Conservation (phyloP, 2,329 filamentous ascomycete species). For the Beauveria brongniartii region DNA sequence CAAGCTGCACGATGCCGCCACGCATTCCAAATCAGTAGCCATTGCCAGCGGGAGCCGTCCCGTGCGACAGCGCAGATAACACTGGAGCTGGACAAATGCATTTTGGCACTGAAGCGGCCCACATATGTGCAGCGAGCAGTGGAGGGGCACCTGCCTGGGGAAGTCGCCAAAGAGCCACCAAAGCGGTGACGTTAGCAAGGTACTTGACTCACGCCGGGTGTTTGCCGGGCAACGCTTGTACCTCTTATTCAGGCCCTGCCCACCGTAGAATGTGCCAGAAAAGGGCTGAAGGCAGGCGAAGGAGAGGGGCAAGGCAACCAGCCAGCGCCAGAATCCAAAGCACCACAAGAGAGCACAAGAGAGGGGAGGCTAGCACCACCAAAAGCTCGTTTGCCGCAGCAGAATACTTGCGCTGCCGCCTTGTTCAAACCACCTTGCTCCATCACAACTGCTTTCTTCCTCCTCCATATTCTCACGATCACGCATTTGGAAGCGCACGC, state of each 20-base stretch:
- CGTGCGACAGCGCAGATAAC: neutral
- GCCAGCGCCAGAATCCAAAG: neutral
- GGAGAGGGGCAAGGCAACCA: constrained; percentile 1
- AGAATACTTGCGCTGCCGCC: neutral
- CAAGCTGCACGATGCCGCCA: neutral
- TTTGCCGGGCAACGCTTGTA: neutral
- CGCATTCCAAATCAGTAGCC: neutral
- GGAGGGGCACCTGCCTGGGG: neutral
- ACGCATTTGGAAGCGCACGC: neutral
- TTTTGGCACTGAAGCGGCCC: neutral
- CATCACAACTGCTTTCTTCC: constrained; percentile 5
- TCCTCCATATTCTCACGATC: neutral
- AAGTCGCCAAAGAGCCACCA: neutral
- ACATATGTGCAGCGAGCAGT: neutral
- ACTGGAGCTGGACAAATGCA: neutral
- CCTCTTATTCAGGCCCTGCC: neutral
- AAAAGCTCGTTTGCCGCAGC: neutral
- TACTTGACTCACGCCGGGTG: neutral
- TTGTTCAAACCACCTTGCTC: neutral
- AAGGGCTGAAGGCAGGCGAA: constrained; percentile 2
- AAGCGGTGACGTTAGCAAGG: neutral
- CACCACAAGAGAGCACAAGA: neutral
- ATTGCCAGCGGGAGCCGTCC: neutral
- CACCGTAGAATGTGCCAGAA: constrained; percentile 11
- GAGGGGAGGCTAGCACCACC: neutral